Conservation (phyloP, 2,329 filamentous ascomycete genomes). For the Pseudogymnoascus sp. region DNA sequence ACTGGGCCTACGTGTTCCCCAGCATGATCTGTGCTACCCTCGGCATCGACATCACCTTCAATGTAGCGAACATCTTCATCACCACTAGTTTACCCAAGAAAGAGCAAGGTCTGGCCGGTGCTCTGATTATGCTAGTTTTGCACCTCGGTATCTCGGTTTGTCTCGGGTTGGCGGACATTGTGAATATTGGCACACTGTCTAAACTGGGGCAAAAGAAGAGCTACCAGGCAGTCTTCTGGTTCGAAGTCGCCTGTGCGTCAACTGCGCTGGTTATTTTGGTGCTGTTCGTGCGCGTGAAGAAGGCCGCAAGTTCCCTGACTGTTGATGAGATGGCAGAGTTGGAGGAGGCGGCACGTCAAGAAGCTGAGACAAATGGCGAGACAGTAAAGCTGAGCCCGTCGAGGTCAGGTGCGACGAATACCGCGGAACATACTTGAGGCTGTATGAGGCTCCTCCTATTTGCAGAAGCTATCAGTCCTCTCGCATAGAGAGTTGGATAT, state of each 20-base stretch:
- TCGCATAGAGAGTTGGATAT: neutral
- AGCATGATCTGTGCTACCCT: conserved; percentile 61
- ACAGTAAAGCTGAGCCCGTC: neutral
- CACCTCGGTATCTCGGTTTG: conserved; percentile 66
- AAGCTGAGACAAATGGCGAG: neutral
- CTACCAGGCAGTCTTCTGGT: conserved; percentile 61
- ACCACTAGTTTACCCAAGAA: conserved; percentile 59
- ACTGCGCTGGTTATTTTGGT: conserved; percentile 43
- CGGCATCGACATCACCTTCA: conserved; percentile 68
- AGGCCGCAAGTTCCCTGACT: conserved; percentile 48
- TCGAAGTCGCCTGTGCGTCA: conserved; percentile 47
- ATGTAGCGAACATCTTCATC: conserved; percentile 68
- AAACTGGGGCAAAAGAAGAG: conserved; percentile 38
- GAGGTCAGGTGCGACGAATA: neutral
- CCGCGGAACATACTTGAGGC: neutral
- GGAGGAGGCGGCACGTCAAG: conserved; percentile 12
- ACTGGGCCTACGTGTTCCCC: conserved; percentile 67
- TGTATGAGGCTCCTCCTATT: neutral
- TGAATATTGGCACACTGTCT: conserved; percentile 34
- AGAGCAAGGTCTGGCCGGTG: conserved; percentile 63
- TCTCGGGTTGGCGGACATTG: conserved; percentile 61
- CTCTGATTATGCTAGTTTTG: conserved; percentile 59
- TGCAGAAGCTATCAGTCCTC: neutral
- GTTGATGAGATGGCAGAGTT: conserved; percentile 41
- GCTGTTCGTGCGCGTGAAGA: conserved; percentile 42